phyloP scores from a whole-genome alignment of 805 yeast genomes.

The Lachancea mirantina region DNA sequence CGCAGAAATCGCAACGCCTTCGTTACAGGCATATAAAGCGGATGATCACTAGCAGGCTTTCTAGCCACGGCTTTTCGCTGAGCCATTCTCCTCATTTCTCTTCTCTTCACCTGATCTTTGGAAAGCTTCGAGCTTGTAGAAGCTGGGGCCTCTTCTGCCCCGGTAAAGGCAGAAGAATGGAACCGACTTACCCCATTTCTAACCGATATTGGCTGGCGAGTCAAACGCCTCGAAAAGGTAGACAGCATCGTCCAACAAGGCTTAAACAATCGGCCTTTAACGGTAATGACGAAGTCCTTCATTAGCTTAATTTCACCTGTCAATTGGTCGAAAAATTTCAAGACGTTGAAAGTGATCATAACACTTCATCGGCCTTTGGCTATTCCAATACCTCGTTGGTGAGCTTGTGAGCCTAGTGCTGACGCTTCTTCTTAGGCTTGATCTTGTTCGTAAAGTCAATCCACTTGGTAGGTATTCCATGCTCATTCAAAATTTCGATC shows the following conservation, averaged over 20 bases:
- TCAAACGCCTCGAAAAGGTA: conserved; percentile 3
- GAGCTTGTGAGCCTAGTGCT: too few relatives aligned
- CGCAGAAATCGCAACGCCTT: conserved; percentile 70
- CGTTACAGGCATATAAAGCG: conserved; percentile 64
- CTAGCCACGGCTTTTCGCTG: conserved; percentile 35
- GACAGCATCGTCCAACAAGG: conserved; percentile 1
- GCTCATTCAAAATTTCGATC: conserved; percentile 47
- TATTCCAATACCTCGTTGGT: too few relatives aligned
- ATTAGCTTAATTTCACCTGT: too few relatives aligned
- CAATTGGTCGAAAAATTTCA: too few relatives aligned
- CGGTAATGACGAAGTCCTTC: not conserved
- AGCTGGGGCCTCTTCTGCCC: conserved; percentile 14
- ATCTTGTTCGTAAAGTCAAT: conserved; percentile 58
- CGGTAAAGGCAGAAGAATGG: conserved; percentile 10
- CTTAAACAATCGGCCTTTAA: not conserved
- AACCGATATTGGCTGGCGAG: not conserved
- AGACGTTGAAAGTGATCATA: too few relatives aligned
- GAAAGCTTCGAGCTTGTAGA: conserved; percentile 14
- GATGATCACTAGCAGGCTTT: conserved; percentile 40
- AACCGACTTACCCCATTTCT: conserved; percentile 10
- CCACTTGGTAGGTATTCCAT: conserved; percentile 61
- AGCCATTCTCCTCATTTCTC: conserved; percentile 33
- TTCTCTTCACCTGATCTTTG: conserved; percentile 31
- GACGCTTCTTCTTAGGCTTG: conserved; percentile 43
- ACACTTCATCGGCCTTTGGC: too few relatives aligned